Evolutionary conservation across 176 grass and related monocot species (phyloP).

Genomic region (Pontederia paniculata): DNA sequence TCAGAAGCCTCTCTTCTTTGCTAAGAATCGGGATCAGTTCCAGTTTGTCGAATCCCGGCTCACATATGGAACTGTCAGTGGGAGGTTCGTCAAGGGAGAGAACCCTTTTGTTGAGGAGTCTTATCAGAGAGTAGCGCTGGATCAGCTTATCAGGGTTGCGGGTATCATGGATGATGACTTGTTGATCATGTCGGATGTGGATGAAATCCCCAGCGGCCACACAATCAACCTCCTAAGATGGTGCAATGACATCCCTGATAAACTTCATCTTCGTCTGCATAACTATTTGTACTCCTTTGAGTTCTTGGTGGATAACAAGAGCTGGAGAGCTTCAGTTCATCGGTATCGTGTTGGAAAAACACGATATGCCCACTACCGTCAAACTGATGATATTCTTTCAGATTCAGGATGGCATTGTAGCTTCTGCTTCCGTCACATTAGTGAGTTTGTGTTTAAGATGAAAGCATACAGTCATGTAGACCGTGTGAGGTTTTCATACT

Average conservation of each 20-base stretch:
- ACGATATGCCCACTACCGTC: constrained; percentile 10
- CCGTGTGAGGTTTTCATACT: constrained; percentile 2
- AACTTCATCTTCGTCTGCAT: neutral
- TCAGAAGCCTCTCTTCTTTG: constrained; percentile 4
- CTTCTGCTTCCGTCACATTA: constrained; percentile 13
- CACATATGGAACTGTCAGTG: constrained; percentile 1
- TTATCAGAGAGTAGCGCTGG: constrained; percentile 9
- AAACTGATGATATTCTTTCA: constrained; percentile 3
- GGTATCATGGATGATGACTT: neutral
- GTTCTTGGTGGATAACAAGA: constrained; percentile 1
- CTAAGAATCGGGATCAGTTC: neutral
- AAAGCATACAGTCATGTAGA: constrained; percentile 5
- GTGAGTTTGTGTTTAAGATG: constrained; percentile 7
- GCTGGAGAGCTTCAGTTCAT: constrained; percentile 8
- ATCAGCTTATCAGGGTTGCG: constrained; percentile 5
- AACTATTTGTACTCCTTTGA: constrained; percentile 5
- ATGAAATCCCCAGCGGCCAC: constrained; percentile 11
- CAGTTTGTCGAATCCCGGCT: neutral
- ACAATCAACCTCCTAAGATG: constrained; percentile 6
- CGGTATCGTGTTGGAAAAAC: constrained; percentile 5
- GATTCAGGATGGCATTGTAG: constrained; percentile 12
- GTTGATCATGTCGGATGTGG: constrained; percentile 8
- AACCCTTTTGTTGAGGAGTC: constrained; percentile 14
- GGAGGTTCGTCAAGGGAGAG: constrained; percentile 4
- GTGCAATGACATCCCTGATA: constrained; percentile 6